Conservation (phyloP, 768 basidiomycete genomes). For the Chalciporus pseudorubinellus region DNA sequence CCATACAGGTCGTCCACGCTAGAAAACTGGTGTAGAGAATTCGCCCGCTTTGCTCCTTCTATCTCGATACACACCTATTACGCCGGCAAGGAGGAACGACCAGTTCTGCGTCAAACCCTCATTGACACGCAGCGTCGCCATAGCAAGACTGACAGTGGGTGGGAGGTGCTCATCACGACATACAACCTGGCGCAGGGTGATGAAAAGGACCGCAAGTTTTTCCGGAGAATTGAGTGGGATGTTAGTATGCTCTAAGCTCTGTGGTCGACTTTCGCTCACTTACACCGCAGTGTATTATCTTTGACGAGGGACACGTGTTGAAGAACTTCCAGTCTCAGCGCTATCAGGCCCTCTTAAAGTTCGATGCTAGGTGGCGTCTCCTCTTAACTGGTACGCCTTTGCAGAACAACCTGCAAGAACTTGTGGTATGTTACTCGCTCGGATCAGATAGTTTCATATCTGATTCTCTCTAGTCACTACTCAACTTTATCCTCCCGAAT, state of each 20-base stretch:
- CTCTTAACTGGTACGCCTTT: slow-evolving; percentile 94
- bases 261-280: not conserved
- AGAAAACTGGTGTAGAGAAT: slow-evolving; percentile 99
- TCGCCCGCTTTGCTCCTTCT: slow-evolving; percentile 82
- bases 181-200: slow-evolving; percentile 93
- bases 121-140: slow-evolving; percentile 52
- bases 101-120: slow-evolving; percentile 68
- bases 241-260: slow-evolving; percentile 46
- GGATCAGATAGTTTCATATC: slow-evolving; percentile 4
- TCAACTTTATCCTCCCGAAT: slow-evolving; percentile 96
- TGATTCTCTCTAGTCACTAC: slow-evolving; percentile 65
- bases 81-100: slow-evolving; percentile 85
- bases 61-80: slow-evolving; percentile 92
- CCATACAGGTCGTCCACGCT: slow-evolving; percentile 80
- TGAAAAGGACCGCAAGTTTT: slow-evolving; percentile 86
- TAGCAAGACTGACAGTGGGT: slow-evolving; percentile 54
- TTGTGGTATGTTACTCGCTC: slow-evolving; percentile 59
- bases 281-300: slow-evolving; percentile 74
- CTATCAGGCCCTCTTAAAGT: slow-evolving; percentile 84
- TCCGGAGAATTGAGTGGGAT: slow-evolving; percentile 88
- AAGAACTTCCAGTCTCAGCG: slow-evolving; percentile 99
- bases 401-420: slow-evolving; percentile 87
- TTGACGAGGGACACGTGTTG: slow-evolving; percentile 95
- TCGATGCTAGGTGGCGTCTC: slow-evolving; percentile 84
- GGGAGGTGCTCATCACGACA: slow-evolving; percentile 95